A percentile compares a stretch with the other conserved stretches of the same genome.
These are phyloP conservation scores for Pezicula rhizophila DNA, from an alignment of 2,329 filamentous ascomycete species.

Conservation along the genomic window DNA sequence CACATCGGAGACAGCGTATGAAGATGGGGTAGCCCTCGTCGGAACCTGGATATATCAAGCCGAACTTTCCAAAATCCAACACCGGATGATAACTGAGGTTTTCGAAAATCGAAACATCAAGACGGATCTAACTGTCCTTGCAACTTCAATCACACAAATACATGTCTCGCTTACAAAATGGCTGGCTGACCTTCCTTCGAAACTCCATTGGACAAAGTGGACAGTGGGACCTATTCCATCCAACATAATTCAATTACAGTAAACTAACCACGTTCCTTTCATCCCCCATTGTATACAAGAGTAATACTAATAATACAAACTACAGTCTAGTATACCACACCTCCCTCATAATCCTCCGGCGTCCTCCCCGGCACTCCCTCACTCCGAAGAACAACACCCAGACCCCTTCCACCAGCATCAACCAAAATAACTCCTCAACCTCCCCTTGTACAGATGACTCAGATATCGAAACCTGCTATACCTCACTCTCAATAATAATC, in stretches of 20 bases:
- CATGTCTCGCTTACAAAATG: conserved; percentile 41
- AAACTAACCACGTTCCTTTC: conserved; percentile 1
- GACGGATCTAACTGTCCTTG: conserved; percentile 34
- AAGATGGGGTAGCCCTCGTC: conserved; percentile 38
- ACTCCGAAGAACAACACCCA: conserved; percentile 25
- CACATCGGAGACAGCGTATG: conserved; percentile 38
- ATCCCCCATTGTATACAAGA: background rate
- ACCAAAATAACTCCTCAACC: too few species aligned
- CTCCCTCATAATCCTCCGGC: conserved; percentile 45
- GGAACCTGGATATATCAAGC: conserved; percentile 41
- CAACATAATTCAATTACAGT: conserved; percentile 42
- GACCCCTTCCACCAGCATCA: too few species aligned
- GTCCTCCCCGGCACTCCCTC: conserved; percentile 39
- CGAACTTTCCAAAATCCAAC: conserved; percentile 42
- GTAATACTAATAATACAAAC: background rate
- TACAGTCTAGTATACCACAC: conserved; percentile 41
- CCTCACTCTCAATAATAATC: conserved; percentile 39
- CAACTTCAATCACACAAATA: conserved; percentile 38
- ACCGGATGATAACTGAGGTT: conserved; percentile 43
- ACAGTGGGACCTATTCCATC: conserved; percentile 39
- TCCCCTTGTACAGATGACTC: too few species aligned
- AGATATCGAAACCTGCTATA: conserved; percentile 44
- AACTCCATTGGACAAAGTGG: conserved; percentile 46
- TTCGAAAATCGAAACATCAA: conserved; percentile 41
- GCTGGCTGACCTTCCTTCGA: conserved; percentile 38